A percentile compares a stretch with the other conserved stretches of the same genome.
Conservation (phyloP, 768 basidiomycete genomes). For the Lentinula sp. region DNA sequence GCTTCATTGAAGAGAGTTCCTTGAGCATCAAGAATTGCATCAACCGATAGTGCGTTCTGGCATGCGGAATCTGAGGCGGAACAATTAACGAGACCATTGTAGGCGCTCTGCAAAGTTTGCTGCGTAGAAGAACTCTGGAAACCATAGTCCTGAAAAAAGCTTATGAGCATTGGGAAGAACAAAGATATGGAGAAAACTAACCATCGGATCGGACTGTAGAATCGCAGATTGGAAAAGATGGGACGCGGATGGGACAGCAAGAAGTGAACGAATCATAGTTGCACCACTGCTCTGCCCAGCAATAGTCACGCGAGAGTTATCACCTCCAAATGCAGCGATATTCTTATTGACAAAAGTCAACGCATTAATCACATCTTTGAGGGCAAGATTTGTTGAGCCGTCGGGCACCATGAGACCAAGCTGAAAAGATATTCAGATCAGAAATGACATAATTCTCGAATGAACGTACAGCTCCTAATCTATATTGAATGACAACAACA, state of each 20-base stretch:
- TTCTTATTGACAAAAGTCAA: conserved; percentile 56
- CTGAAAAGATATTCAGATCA: conserved; percentile 24
- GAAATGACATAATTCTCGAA: not conserved
- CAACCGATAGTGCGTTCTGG: conserved; percentile 40
- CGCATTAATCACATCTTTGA: conserved; percentile 63
- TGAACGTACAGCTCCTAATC: conserved; percentile 64
- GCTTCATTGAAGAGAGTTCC: conserved; percentile 37
- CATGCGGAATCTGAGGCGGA: conserved; percentile 41
- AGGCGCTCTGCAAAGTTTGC: conserved; percentile 43
- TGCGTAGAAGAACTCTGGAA: conserved; percentile 56
- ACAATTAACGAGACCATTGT: conserved; percentile 44
- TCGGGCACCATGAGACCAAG: conserved; percentile 73
- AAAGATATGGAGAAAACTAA: conserved; percentile 20
- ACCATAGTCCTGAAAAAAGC: conserved; percentile 56
- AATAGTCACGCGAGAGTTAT: conserved; percentile 56
- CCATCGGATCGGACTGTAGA: conserved; percentile 86
- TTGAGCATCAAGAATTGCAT: conserved; percentile 50
- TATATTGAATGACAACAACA: conserved; percentile 79
- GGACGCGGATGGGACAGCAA: conserved; percentile 66
- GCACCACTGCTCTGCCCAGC: conserved; percentile 85
- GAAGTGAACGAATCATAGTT: conserved; percentile 67
- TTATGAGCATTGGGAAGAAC: not conserved
- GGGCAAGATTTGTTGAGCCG: conserved; percentile 64
- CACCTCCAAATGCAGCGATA: conserved; percentile 63
- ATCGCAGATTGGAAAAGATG: conserved; percentile 74